A percentile compares a stretch with the other conserved stretches of the same genome.
Evolutionary conservation across 2,329 filamentous ascomycete species (phyloP).

Genomic region (Myriosclerotinia curreyana): DNA sequence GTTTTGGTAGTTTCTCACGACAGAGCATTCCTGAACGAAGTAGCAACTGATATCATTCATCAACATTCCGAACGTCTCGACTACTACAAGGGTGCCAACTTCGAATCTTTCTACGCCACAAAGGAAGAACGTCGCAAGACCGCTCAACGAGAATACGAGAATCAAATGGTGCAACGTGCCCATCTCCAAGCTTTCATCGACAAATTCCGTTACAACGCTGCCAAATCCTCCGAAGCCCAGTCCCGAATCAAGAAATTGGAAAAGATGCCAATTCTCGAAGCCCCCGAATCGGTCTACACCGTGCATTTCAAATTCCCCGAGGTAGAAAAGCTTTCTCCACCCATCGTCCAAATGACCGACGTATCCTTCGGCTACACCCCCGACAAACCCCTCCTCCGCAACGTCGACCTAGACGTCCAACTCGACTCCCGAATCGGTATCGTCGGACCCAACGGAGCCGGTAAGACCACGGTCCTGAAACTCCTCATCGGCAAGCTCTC

Average conservation of each 20-base stretch:
- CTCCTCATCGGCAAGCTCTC: constrained; percentile 86
- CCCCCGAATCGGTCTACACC: constrained; percentile 90
- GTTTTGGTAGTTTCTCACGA: constrained; percentile 97
- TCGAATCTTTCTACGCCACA: constrained; percentile 95
- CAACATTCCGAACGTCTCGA: constrained; percentile 96
- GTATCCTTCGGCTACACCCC: constrained; percentile 85
- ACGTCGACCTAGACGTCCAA: constrained; percentile 95
- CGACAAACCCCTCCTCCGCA: constrained; percentile 74
- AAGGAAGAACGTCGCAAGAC: constrained; percentile 97
- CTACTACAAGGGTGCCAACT: constrained; percentile 98
- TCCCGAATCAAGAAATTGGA: constrained; percentile 99
- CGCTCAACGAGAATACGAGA: constrained; percentile 95
- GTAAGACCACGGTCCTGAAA: constrained; percentile 98
- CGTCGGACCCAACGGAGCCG: constrained; percentile 97
- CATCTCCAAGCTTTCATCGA: constrained; percentile 98
- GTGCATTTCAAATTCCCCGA: constrained; percentile 98
- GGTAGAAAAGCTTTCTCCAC: constrained; percentile 94
- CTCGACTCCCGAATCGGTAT: constrained; percentile 98
- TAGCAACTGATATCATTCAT: constrained; percentile 98
- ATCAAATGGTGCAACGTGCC: constrained; percentile 89
- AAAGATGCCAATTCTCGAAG: constrained; percentile 86
- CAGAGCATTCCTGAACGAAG: constrained; percentile 96
- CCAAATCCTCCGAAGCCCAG: constrained; percentile 96
- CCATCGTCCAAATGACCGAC: constrained; percentile 94
- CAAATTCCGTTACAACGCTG: constrained; percentile 99